phyloP scores from a whole-genome alignment of 176 grass and related monocot genomes.

The Triticum monococcum region DNA sequence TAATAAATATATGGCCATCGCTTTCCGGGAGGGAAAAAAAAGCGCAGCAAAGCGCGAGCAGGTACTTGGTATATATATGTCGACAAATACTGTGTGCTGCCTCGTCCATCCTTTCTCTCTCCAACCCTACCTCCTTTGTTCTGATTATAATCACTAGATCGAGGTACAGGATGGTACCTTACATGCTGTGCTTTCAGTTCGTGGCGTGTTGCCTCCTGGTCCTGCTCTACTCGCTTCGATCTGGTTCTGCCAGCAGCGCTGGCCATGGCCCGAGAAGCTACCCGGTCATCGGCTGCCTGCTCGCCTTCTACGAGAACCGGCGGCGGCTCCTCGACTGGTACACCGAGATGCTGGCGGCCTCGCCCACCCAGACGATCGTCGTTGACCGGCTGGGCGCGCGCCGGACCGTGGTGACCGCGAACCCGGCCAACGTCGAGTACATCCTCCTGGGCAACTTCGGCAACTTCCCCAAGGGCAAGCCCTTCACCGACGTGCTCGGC shows the following conservation, averaged over 20 bases:
- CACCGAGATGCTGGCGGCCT: slow-evolving; percentile 69
- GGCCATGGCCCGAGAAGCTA: slow-evolving; percentile 46
- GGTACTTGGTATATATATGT: slow-evolving; percentile 17
- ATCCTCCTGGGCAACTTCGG: slow-evolving; percentile 67
- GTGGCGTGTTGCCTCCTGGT: slow-evolving; percentile 32
- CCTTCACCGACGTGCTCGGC: slow-evolving; percentile 89
- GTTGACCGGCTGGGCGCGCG: slow-evolving; percentile 59
- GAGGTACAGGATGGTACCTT: slow-evolving; percentile 33
- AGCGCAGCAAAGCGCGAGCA: not conserved
- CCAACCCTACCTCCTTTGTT: not conserved
- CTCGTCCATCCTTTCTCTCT: slow-evolving; percentile 14
- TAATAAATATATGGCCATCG: too few relatives aligned
- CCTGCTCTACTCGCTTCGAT: not conserved
- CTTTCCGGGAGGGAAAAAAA: not conserved
- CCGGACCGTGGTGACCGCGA: slow-evolving; percentile 73
- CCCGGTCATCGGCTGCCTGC: slow-evolving; percentile 72
- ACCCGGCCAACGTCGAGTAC: slow-evolving; percentile 86
- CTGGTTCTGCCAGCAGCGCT: not conserved
- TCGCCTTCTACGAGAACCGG: slow-evolving; percentile 69
- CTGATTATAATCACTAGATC: not conserved
- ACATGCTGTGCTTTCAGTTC: slow-evolving; percentile 17
- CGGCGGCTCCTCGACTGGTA: slow-evolving; percentile 72
- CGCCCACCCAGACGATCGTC: slow-evolving; percentile 73
- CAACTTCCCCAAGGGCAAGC: slow-evolving; percentile 87
- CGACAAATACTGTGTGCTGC: not conserved